Base-by-base conservation (phyloP, 2,329 filamentous ascomycete species). In the Colletotrichum abscissum region DNA sequence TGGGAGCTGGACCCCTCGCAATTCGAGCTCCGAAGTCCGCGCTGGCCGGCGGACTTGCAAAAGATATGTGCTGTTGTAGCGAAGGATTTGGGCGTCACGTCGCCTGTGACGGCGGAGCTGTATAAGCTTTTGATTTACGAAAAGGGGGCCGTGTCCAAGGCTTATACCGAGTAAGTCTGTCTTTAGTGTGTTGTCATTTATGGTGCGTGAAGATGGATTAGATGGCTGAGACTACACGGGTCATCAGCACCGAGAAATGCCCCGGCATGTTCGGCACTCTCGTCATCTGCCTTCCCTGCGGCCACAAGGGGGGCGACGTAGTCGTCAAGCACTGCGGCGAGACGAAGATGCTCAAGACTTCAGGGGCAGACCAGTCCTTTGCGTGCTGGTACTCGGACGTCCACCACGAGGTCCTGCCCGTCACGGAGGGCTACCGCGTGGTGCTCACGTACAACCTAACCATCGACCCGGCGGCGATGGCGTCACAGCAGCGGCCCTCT, bases 401-500 rank as follows among this genome's bases (percentile, higher is more conserved):
- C 0, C 81, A 80, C 1, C 86, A 90, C 75, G 84, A 90, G 76
- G 81, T 89, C n/a, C 79, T 84, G 19, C 83, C 84, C 1, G 81
- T 90, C 2, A 82, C 75, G 0, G 83, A 82, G 0, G 88, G 88
- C 3, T 84, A 86, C 75, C 85, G 87, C 3, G 82, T 86, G 67
- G 87, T 88, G 11, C 75, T 91, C 12, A 88, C 84, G 0, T 91
- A 89, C 78, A 89, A 90, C 75, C 82, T 91, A 5, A 77, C 78
- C 16, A 68, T 80, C 8, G 58, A 70, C 35, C 66, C 59, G 11
- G 5, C 54, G n/a, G 56, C 71, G 12, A 0, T 42, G 33, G 11
- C 33, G 11, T 35, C 33, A 12, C 33, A 35, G 33, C 33, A 35
- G 7, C 67, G 75, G 1, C 79, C 79, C 12, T 78, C 77, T 5